Evolutionary conservation across 805 yeast species (phyloP).

Genomic region (Candida corydali): DNA sequence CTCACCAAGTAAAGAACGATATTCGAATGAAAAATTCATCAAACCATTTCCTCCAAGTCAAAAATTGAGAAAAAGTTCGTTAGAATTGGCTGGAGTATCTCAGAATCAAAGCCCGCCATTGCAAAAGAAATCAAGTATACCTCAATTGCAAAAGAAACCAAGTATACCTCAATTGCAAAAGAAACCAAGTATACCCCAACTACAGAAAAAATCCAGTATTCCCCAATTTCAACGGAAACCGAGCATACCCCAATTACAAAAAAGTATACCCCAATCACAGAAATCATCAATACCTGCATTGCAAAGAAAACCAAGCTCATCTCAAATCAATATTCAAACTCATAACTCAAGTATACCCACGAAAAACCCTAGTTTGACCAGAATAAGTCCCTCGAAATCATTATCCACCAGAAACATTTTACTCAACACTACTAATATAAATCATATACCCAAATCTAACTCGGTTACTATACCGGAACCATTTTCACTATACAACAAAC

Average conservation of each 20-base stretch:
- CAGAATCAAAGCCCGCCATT: conserved; percentile 16
- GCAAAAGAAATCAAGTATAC: conserved; percentile 16
- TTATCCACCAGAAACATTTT: conserved; percentile 3
- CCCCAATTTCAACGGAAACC: conserved; percentile 14
- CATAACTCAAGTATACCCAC: background rate
- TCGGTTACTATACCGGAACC: conserved; percentile 24
- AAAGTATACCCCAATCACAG: conserved; percentile 9
- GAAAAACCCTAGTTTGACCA: conserved; percentile 4
- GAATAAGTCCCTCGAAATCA: conserved; percentile 8
- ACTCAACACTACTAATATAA: conserved; percentile 6
- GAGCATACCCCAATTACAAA: conserved; percentile 9
- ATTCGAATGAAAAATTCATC: conserved; percentile 11
- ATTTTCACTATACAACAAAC: conserved; percentile 29
- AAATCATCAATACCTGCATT: conserved; percentile 3
- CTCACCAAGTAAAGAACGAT: conserved; percentile 12
- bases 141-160: conserved; percentile 12
- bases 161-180: conserved; percentile 10
- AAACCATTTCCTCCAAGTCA: conserved; percentile 24
- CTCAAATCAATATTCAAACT: no score
- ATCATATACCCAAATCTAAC: conserved; percentile 6
- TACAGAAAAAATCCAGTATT: conserved; percentile 11
- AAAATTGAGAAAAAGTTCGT: conserved; percentile 23
- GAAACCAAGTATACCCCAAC: conserved; percentile 12
- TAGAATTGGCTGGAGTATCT: conserved; percentile 34
- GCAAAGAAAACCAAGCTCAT: background rate